Conservation (phyloP, 768 basidiomycete genomes). For the Cystobasidium tubakii region DNA sequence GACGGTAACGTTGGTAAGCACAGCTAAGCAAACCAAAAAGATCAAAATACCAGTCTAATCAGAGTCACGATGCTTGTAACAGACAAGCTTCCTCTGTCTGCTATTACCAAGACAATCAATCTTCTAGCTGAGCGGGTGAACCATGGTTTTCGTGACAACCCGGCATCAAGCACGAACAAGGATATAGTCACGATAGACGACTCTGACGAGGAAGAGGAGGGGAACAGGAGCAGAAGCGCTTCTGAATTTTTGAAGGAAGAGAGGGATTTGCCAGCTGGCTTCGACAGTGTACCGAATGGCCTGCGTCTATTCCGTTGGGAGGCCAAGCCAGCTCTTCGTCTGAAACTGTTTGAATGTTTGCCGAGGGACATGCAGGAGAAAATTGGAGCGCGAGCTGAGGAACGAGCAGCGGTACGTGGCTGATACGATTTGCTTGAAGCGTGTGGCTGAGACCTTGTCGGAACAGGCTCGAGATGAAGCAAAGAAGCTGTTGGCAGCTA, state of each 20-base stretch:
- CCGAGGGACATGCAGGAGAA: constrained; percentile 64
- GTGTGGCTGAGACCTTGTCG: constrained; percentile 57
- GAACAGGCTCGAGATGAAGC: constrained; percentile 47
- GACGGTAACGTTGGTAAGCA: constrained; percentile 2
- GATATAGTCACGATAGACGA: constrained; percentile 19
- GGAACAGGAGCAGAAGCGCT: not conserved
- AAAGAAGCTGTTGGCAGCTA: constrained; percentile 56
- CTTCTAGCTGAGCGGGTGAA: constrained; percentile 64
- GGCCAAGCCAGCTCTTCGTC: constrained; percentile 52
- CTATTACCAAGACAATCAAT: constrained; percentile 64
- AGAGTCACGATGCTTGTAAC: no score
- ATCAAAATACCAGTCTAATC: no score
- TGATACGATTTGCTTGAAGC: not conserved
- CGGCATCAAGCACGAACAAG: not conserved
- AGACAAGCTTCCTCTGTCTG: constrained; percentile 53
- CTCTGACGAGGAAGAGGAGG: constrained; percentile 16
- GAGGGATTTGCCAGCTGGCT: constrained; percentile 22
- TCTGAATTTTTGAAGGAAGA: not conserved
- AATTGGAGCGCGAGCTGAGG: constrained; percentile 59
- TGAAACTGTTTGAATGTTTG: constrained; percentile 46
- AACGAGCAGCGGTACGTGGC: constrained; percentile 60
- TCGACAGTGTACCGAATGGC: constrained; percentile 43
- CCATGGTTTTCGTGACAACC: constrained; percentile 63
- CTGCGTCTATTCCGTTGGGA: constrained; percentile 83
- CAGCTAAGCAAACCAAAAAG: no score